Percentiles rank a stretch among this genome's conserved stretches.
Conservation (phyloP, 2,329 filamentous ascomycete genomes). For the Scleromitrula shiraiana region DNA sequence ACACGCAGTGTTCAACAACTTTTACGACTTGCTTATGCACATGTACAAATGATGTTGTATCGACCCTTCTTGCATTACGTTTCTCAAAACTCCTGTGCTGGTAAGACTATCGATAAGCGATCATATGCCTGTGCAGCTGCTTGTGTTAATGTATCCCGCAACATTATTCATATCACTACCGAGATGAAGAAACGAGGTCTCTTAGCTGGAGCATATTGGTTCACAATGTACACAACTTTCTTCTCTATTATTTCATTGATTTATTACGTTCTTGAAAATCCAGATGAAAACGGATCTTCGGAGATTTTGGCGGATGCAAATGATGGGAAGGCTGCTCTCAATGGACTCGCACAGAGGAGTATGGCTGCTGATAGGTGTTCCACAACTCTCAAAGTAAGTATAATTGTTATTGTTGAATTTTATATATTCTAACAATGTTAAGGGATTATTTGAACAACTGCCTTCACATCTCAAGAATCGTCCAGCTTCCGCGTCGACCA, state of each 20-base stretch:
- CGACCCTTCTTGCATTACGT: slow-evolving; percentile 79
- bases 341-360: slow-evolving; percentile 71
- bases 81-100: slow-evolving; percentile 51
- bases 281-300: slow-evolving; percentile 62
- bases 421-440: slow-evolving; percentile 19
- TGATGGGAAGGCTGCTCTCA: slow-evolving; percentile 76
- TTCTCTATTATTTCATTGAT: slow-evolving; percentile 73
- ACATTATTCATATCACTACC: slow-evolving; percentile 72
- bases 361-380: slow-evolving; percentile 85
- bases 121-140: slow-evolving; percentile 68
- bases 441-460: slow-evolving; percentile 78
- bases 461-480: slow-evolving; percentile 60
- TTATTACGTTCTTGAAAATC: slow-evolving; percentile 75
- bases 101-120: slow-evolving; percentile 59
- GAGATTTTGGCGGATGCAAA: slow-evolving; percentile 81
- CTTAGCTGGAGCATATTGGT: slow-evolving; percentile 80
- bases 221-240: slow-evolving; percentile 76
- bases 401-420: background rate
- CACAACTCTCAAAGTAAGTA: slow-evolving; percentile 62
- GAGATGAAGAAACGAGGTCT: slow-evolving; percentile 69
- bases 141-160: slow-evolving; percentile 50
- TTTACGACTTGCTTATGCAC: slow-evolving; percentile 70
- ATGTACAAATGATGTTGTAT: slow-evolving; percentile 77
- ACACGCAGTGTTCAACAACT: slow-evolving; percentile 55
- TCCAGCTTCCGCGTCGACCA: slow-evolving; percentile 31